Evolutionary conservation across 495 filamentous ascomycete species (phyloP), one percentile per base, ranked within the genome.

Genomic region (Aspergillus nanangensis): DNA sequence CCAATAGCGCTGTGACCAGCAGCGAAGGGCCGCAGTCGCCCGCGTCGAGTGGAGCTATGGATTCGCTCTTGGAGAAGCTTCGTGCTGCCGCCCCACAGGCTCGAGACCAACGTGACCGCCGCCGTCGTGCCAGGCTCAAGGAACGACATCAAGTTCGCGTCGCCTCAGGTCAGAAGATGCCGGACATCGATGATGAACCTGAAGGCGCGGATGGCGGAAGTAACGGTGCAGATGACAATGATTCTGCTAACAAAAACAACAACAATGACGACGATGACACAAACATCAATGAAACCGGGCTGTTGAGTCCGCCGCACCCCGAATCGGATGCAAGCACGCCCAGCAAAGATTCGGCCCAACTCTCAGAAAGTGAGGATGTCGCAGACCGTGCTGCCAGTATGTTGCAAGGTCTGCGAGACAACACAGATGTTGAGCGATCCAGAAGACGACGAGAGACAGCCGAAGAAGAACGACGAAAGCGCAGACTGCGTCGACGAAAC

Each of bases 51-150:
- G 94, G 93, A 34, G 94, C 92, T 27, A 97, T 98, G 90, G 93
- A 98, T 70, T 86, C 83, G 11, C 74, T 98, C n/a, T 79, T 98
- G 29, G 87, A 96, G 79, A 97, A 96, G 67, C 72, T 98, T 41
- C 87, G 93, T 41, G 90, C 90, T 29, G 93, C 93, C 2, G 91
- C 89, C 24, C 94, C 93, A 20, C 87, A 95, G 67, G 78, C 89
- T 5, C 73, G 86, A 47, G 89, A 95, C 62, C 83, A 91, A 58
- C 76, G 93, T 52, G 93, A 96, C 60, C 78, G 89, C 47, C 83
- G 93, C 48, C 83, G 92, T 39, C 78, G 93, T 53, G 90, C 91
- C 22, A 75, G 91, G 22, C 74, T 96, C 38, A 90, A 92, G 74
- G 90, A 94, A 57, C 75, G 83, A n/a, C 89, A 96, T 60, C 85